Evolutionary conservation across 768 basidiomycete genomes (phyloP), one percentile per base, ranked within the genome.

Genomic region (Serendipita indica): DNA sequence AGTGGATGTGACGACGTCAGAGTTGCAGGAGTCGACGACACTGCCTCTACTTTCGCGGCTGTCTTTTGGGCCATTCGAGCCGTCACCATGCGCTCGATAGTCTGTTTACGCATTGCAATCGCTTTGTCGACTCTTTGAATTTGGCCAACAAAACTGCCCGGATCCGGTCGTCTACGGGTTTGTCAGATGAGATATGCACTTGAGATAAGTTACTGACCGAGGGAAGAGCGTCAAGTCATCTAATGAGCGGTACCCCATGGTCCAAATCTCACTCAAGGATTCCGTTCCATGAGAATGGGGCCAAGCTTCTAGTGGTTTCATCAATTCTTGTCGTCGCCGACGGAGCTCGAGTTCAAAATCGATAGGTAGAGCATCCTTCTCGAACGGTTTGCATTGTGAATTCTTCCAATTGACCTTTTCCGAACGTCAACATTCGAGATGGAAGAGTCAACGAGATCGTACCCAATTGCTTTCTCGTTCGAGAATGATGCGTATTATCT

Each of bases 381-480:
- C 86, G 65, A 92, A 91, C 2, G 84, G 79, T 14, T 79, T 72
- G 66, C 89, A 92, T 2, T 84, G 69, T 39, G 86, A 82, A 62
- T 86, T 86, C 72, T 92, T 92, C 89, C 89, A 92, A 62, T 78
- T 80, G 2, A 89, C 67, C 67, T 69, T 57, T 7, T n/a, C 12
- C 35, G n/a, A n/a, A 49, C 22, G 13, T 60, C 35, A 61, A 28
- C 7, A 10, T 37, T n/a, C 4, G 49, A 5, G 13, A 33, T 2
- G 45, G 35, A 37, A 18, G 35, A 18, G 12, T 52, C 3, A 5
- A 49, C 35, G 3, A 18, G 32, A 25, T 3, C 27, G 16, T 33
- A 69, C 80, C 90, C 90, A 93, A 65, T 89, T 91, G 67, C 80
- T 83, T 70, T 93, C 90, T 56, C 89, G 76, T 63, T 87, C 82